Evolutionary conservation across 1,139 yeast species (phyloP), one percentile per base, ranked within the genome.

Genomic region (Taphrina flavorubra): DNA sequence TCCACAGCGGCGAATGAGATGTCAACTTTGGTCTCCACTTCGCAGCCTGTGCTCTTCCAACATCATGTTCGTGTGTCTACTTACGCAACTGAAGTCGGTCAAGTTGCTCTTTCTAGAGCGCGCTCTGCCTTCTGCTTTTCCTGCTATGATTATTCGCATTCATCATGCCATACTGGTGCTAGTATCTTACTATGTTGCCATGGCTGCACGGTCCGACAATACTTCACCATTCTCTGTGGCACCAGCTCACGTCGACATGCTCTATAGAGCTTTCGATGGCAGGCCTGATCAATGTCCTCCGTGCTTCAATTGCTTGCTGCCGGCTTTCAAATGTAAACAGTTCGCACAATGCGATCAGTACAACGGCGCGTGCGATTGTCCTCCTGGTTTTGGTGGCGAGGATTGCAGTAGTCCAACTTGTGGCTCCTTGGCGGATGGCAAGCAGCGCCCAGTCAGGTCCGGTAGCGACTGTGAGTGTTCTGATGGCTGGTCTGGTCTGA

Each of bases 301-400:
- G 14, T 65, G 69, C 76, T 94, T 94, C 84, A 94, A 94, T 78
- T 94, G 99, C 80, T 89, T 91, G 82, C 82, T 92, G 16, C 97
- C 97, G 10, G 89, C 92, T 72, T 92, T 90, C 75, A 88, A 87
- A 72, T 94, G 99, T 78, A 86, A 90, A 69, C 99, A 94, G 75
- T 94, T 88, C 76, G 92, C 97, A 39, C 80, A 79, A 37, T 94
- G 99, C 80, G 90, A 94, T 76, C 84, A 89, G 57, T 90, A 83
- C 78, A 89, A 95, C 1, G 99, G 99, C 0, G 84, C 87, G 77
- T 94, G 99, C 80, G 96, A 90, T 70, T 94, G 99, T 79, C 86
- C 90, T 57, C 87, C 86, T 46, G 99, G 99, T 0, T 94, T 88
- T 79, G 97, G 97, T 5, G 97, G 98, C 8, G 86, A 87, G 74